Base-by-base conservation (phyloP, 139 green algal genomes). In the Coelastrella sp. region DNA sequence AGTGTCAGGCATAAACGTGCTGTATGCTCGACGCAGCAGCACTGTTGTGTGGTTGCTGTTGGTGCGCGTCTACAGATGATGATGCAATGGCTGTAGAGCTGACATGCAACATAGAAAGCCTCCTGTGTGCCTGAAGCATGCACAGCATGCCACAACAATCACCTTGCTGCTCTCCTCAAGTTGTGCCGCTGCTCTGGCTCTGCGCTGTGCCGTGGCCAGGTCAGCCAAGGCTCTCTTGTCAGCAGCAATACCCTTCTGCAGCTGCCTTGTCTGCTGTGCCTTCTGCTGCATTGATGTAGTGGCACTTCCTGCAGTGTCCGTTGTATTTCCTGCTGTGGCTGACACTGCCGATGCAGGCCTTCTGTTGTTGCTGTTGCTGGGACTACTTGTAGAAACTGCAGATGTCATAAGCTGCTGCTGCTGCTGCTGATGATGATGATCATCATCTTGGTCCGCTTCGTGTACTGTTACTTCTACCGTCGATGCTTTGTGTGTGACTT, bases 81-180 rank as follows among this genome's bases (percentile, higher is more conserved):
- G n/a, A 66, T n/a, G 57, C 57, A 66, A 32, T 32, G 6, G 27
- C 23, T 32, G 57, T 19, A 66, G 57, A 30, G 17, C 19, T 66
- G 57, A 27, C 19, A 6, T 32, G 21, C 57, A 30, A 66, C 57
- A 66, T 30, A n/a, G 57, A 15, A 66, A 1, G 0, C n/a, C 11
- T 57, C 45, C 0, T 15, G 13, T 66, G 7, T 6, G 7, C 57
- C n/a, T 66, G 57, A 32, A 23, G 11, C 23, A 27, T 32, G 57
- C 57, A 15, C 13, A 34, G 6, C 27, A 27, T 32, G n/a, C 68
- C 19, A 40, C 68, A 76, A 37, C 8, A 2, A 23, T 76, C 37
- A 79, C 71, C 71, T 57, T 32, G 38, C 41, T 63, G n/a, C 71
- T 79, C 41, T 79, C 41, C 13, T 79, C 71, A 23, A 79, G 43